Evolutionary conservation across 2,329 filamentous ascomycete species (phyloP).

Genomic region (Arthrobotrys megalospora): DNA sequence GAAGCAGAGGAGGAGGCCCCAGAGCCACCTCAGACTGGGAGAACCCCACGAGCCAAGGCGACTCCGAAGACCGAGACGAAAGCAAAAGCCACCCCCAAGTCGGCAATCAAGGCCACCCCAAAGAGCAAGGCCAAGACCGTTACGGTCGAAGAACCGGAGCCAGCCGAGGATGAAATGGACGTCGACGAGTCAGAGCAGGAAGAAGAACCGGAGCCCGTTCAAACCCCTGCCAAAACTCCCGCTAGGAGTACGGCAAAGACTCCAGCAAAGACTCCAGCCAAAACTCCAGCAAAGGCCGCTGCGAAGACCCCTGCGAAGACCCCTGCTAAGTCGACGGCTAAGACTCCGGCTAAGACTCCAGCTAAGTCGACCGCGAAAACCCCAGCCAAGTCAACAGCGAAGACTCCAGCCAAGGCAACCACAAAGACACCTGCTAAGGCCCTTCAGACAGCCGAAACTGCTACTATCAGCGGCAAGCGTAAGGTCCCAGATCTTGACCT

Average conservation of each 20-base stretch:
- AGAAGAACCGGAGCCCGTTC: slow-evolving; percentile 49
- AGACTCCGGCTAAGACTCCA: slow-evolving; percentile 63
- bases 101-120: slow-evolving; percentile 10
- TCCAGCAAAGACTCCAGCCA: slow-evolving; percentile 62
- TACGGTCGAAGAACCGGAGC: slow-evolving; percentile 11
- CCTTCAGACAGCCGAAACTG: slow-evolving; percentile 16
- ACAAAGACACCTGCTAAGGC: slow-evolving; percentile 27
- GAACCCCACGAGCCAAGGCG: slow-evolving; percentile 30
- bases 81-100: slow-evolving; percentile 21
- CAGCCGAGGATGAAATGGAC: slow-evolving; percentile 44
- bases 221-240: slow-evolving; percentile 53
- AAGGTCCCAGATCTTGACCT: slow-evolving; percentile 45
- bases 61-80: slow-evolving; percentile 7
- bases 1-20: slow-evolving; percentile 18
- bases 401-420: slow-evolving; percentile 33
- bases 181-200: slow-evolving; percentile 37
- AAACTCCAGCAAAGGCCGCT: slow-evolving; percentile 61
- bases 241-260: slow-evolving; percentile 7
- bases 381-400: slow-evolving; percentile 60
- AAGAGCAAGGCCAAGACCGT: slow-evolving; percentile 22
- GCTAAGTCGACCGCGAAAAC: slow-evolving; percentile 39
- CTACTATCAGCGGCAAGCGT: slow-evolving; percentile 47
- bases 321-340: slow-evolving; percentile 50
- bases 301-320: slow-evolving; percentile 63
- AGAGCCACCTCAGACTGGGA: slow-evolving; percentile 25